Base-by-base conservation (phyloP, 2,329 filamentous ascomycete species). In the Clathrospora elynae region DNA sequence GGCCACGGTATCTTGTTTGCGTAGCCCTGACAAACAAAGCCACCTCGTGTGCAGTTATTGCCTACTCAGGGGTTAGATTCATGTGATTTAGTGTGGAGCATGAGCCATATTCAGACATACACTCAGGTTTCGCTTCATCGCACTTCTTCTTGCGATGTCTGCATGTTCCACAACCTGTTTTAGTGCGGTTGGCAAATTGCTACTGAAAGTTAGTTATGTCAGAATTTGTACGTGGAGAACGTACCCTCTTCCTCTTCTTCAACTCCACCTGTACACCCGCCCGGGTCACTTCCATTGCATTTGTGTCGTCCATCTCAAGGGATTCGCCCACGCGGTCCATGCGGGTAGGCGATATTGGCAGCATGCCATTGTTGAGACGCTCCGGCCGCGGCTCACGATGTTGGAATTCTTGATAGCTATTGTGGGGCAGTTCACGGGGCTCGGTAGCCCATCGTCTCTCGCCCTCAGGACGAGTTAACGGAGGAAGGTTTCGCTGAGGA, bases 71-170 rank as follows among this genome's bases (percentile, higher is more conserved):
- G 31, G 36, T 51, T 39, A 50, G 38, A 22, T 12, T 5, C 3
- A 16, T 35, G 18, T 10, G 25, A 8, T 10, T 73, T 87, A 9
- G 19, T 26, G 34, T 32, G 5, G 20, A 40, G 22, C 14, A 31
- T 26, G 10, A 25, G 6, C 22, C 20, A n/a, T 8, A n/a, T 28
- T n/a, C 14, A 77, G 23, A 49, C 87, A 78, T 78, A 95, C 93
- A 97, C 70, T 90, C 84, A 17, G 93, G 93, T 70, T 95, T 95
- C 39, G 81, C 82, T 75, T 97, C 93, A 66, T 97, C 92, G 66
- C 93, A 97, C 73, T 97, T 97, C 83, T 97, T 97, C 80, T 97
- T 97, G 46, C 92, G 82, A 66, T 83, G 83, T 47, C 92, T 81
- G 68, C 92, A 97, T 5, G 92, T 97, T 72, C 95, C 83, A 69